Base-by-base conservation (phyloP, 2,329 filamentous ascomycete genomes). In the Arthrobotrys iridis region DNA sequence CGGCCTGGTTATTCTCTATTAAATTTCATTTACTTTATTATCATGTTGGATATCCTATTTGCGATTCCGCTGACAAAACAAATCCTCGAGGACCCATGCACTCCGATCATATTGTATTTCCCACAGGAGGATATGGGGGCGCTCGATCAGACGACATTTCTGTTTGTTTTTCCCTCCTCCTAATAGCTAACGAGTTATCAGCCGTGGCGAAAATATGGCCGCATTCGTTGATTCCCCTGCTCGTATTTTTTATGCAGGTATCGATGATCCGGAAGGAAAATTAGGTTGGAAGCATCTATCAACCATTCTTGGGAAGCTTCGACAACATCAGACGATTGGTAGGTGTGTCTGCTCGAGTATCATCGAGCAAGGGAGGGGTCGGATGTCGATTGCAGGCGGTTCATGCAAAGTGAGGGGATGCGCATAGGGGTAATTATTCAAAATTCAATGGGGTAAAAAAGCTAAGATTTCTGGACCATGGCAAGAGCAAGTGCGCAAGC, bases 311-410 rank as follows among this genome's bases (percentile, higher is more conserved):
- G 55, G 46, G 18, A 46, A 52, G 62, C 57, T 66, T 59, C 48
- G n/a, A 60, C 37, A 67, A 75, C 71, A 75, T 75, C 71, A 75
- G 71, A 75, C 71, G 71, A 75, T 68, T 68, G 71, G 71, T 68
- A 68, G 71, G 71, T 75, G 71, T 75, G 71, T 58, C 63, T 68
- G 41, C 46, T 45, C 55, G 40, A 68, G 63, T 67, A 63, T 75
- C 30, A 55, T 63, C 37, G 55, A 67, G 45, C 71, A 75, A 75
- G 71, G 71, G 71, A 68, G 70, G 22, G 35, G 28, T 63, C 63
- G 41, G 59, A 72, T 65, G 59, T 59, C 67, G 67, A 64, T 64
- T 64, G 63, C 71, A 75, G 57, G 45, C 55, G 28, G 40, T 52
- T 50, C 62, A 62, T 67, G 70, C 71, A 75, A 41, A 57, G 24